A percentile compares a stretch with the other conserved stretches of the same genome.
These are phyloP conservation scores for Ilex paraguariensis DNA, from an alignment of 305 asterid genomes.

Conservation along the genomic window DNA sequence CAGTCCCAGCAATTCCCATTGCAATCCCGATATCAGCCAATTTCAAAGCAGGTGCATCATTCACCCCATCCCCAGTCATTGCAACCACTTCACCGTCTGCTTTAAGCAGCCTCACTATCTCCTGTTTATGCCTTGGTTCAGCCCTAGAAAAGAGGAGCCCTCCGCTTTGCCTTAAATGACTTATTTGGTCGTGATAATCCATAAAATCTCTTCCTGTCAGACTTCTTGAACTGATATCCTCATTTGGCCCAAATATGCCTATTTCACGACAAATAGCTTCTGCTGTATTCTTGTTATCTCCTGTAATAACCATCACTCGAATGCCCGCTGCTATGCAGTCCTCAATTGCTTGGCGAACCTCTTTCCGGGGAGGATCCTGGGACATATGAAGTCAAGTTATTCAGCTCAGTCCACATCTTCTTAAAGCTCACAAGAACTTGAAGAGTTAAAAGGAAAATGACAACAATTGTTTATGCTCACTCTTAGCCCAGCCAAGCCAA, in stretches of 20 bases:
- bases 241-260: conserved; percentile 67
- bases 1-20: conserved; percentile 93
- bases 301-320: conserved; percentile 88
- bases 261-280: conserved; percentile 92
- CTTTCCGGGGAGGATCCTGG: conserved; percentile 93
- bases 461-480: conserved; percentile 37
- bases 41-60: conserved; percentile 91
- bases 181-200: conserved; percentile 45
- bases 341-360: conserved; percentile 85
- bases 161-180: conserved; percentile 52
- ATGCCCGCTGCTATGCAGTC: conserved; percentile 93
- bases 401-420: conserved; percentile 10
- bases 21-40: conserved; percentile 94
- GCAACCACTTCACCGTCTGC: conserved; percentile 92
- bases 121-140: conserved; percentile 92
- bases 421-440: neutral
- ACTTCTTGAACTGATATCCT: conserved; percentile 54
- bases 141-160: conserved; percentile 93
- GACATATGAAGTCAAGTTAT: conserved; percentile 9
- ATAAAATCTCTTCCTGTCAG: conserved; percentile 68
- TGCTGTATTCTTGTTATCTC: conserved; percentile 87
- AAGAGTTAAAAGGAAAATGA: conserved; percentile 3
- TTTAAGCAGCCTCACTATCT: conserved; percentile 86
- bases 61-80: conserved; percentile 97
- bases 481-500: conserved; percentile 89